These are phyloP conservation scores for Gaillardinia entomophila DNA, from an alignment of 805 yeast genomes.

Conservation along the genomic window DNA sequence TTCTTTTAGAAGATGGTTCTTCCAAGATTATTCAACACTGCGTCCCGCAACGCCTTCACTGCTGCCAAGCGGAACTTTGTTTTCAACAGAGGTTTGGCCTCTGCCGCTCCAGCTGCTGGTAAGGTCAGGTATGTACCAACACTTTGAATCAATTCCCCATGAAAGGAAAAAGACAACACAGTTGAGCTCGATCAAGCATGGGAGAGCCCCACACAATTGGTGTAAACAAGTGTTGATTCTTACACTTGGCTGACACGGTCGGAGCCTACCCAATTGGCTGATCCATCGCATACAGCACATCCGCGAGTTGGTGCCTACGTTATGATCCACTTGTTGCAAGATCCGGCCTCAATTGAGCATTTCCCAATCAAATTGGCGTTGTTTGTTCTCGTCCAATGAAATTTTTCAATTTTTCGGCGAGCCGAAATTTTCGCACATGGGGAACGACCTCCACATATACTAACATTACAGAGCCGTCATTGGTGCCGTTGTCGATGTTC, in stretches of 20 bases:
- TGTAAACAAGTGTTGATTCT: too few relatives aligned
- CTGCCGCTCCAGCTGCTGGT: conserved; percentile 73
- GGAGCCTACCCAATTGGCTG: too few relatives aligned
- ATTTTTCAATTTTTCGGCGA: conserved; percentile 11
- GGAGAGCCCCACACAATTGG: too few relatives aligned
- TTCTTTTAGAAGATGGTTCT: conserved; percentile 43
- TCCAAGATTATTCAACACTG: conserved; percentile 46
- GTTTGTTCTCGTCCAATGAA: conserved; percentile 18
- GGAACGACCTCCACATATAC: conserved; percentile 13
- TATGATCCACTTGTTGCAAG: too few relatives aligned
- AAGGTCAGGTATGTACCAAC: conserved; percentile 71
- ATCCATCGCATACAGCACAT: too few relatives aligned
- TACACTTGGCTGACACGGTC: too few relatives aligned
- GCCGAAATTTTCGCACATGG: neutral
- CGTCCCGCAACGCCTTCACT: conserved; percentile 81
- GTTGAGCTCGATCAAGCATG: too few relatives aligned
- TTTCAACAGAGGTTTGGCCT: conserved; percentile 71
- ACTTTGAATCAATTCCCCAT: too few relatives aligned
- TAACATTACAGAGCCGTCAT: conserved; percentile 75
- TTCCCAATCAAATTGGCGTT: neutral
- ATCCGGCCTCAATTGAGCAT: too few relatives aligned
- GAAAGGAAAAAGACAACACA: too few relatives aligned
- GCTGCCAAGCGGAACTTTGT: conserved; percentile 80
- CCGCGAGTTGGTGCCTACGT: too few relatives aligned
- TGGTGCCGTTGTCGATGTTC: conserved; percentile 99